A percentile compares a stretch with the other conserved stretches of the same genome.
Evolutionary conservation across 139 green algal genomes (phyloP).

Genomic region (Closterium sp.): DNA sequence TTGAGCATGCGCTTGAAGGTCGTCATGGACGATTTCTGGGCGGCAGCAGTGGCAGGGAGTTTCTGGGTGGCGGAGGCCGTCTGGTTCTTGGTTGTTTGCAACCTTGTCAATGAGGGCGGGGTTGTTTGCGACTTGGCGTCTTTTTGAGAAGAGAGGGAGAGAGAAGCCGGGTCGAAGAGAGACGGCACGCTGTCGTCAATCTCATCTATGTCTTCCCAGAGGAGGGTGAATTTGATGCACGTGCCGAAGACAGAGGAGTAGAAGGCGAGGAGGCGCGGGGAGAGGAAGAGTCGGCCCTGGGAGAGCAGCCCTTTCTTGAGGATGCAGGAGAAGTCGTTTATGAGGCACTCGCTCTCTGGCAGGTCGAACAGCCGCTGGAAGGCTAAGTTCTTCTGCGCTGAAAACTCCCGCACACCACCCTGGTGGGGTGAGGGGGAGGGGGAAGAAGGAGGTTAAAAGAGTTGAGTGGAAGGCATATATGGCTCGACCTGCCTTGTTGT

Average conservation of each 20-base stretch:
- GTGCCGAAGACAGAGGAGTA: constrained; percentile 48
- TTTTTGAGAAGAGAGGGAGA: neutral
- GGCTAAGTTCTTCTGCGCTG: neutral
- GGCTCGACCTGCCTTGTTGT: too few relatives aligned
- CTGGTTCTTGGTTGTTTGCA: neutral
- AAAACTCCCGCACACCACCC: neutral
- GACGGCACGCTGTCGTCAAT: constrained; percentile 13
- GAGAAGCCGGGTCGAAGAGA: neutral
- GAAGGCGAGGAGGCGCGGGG: constrained; percentile 38
- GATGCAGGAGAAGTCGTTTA: constrained; percentile 42
- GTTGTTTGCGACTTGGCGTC: neutral
- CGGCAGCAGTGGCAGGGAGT: too few relatives aligned
- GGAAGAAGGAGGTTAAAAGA: neutral
- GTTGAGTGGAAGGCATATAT: constrained; percentile 19
- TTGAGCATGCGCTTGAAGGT: constrained; percentile 26
- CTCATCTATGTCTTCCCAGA: constrained; percentile 51
- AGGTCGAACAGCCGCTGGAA: neutral
- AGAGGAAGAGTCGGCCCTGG: constrained; percentile 42
- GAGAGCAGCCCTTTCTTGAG: constrained; percentile 2
- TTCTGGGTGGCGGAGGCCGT: neutral
- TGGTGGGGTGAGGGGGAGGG: neutral
- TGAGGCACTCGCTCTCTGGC: constrained; percentile 34
- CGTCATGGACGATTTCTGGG: neutral
- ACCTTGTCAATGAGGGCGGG: neutral
- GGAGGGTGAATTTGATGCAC: constrained; percentile 23